Base-by-base conservation (phyloP, 495 filamentous ascomycete genomes). In the Elasticomyces elasticus region DNA sequence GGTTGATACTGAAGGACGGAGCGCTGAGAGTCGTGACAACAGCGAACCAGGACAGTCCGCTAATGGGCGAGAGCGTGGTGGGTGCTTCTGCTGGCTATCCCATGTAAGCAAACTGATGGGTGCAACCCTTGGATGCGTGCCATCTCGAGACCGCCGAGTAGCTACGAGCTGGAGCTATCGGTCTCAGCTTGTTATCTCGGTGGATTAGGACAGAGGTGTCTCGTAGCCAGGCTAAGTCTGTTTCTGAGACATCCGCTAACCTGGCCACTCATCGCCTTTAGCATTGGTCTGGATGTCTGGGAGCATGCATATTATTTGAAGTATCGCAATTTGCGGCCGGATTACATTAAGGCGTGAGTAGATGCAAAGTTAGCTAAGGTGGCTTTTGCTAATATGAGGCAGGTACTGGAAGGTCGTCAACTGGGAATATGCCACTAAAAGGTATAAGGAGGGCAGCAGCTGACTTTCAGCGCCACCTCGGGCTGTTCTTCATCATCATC, bases 261-360 rank as follows among this genome's bases (percentile, higher is more conserved):
- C n/a, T n/a, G n/a, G n/a, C n/a, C n/a, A n/a, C n/a, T n/a, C n/a
- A n/a, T n/a, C n/a, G n/a, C n/a, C n/a, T n/a, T n/a, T n/a, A n/a
- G n/a, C 42, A 59, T 71, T 35, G 69, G 66, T 2, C 50, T 71
- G 3, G 69, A 71, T 50, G 70, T 70, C 54, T 71, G 69, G 69
- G 69, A 71, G 62, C 69, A 71, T 62, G 69, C 69, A 0, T 71
- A 71, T 48, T 71, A 71, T 58, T 51, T 71, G 22, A 65, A 68
- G 65, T 71, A 71, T 49, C 54, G 62, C 23, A 71, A 71, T 50
- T 12, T 26, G 26, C 44, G 57, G 37, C 52, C 41, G 13, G 49
- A 52, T 22, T 58, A 52, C 24, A 52, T 48, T 31, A 49, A 49
- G 23, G 45, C 45, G 45, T 45, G 20, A 10, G 42, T 45, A 5